Evolutionary conservation across 768 basidiomycete genomes (phyloP).

Genomic region (Leucosporidium scottii): DNA sequence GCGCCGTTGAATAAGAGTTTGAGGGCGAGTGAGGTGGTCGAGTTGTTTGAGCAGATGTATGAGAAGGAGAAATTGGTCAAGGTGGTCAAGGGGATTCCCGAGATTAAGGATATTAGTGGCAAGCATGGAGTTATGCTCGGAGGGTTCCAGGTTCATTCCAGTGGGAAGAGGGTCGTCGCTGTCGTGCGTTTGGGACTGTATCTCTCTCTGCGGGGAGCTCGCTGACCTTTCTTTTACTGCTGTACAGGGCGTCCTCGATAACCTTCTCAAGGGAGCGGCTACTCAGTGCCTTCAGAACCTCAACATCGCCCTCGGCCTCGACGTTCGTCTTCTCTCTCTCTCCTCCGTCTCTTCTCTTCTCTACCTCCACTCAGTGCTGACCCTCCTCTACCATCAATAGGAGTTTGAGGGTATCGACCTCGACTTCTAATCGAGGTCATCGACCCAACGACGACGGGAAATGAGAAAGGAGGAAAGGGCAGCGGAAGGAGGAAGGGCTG

Average conservation of each 20-base stretch:
- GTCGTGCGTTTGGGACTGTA: constrained; percentile 71
- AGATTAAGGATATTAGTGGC: constrained; percentile 63
- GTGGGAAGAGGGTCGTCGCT: constrained; percentile 84
- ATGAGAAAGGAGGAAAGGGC: background rate
- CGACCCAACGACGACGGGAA: background rate
- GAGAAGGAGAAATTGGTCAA: constrained; percentile 62
- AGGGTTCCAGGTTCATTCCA: constrained; percentile 85
- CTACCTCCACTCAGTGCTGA: constrained; percentile 15
- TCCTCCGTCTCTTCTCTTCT: constrained; percentile 46
- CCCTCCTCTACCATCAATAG: background rate
- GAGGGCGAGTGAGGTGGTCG: constrained; percentile 62
- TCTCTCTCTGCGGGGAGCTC: no score
- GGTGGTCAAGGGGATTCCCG: constrained; percentile 63
- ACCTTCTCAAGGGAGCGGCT: constrained; percentile 93
- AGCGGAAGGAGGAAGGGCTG: background rate
- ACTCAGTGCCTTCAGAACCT: constrained; percentile 96
- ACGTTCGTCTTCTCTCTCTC: constrained; percentile 64
- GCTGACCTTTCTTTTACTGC: background rate
- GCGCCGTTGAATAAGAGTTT: constrained; percentile 66
- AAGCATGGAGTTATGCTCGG: constrained; percentile 87
- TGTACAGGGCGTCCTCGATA: constrained; percentile 86
- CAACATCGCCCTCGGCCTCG: constrained; percentile 79
- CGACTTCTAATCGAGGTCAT: background rate
- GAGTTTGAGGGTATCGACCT: background rate
- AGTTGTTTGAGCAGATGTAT: constrained; percentile 73